These are phyloP conservation scores for Candida ascalaphidarum DNA, from an alignment of 805 yeast genomes.

Conservation along the genomic window DNA sequence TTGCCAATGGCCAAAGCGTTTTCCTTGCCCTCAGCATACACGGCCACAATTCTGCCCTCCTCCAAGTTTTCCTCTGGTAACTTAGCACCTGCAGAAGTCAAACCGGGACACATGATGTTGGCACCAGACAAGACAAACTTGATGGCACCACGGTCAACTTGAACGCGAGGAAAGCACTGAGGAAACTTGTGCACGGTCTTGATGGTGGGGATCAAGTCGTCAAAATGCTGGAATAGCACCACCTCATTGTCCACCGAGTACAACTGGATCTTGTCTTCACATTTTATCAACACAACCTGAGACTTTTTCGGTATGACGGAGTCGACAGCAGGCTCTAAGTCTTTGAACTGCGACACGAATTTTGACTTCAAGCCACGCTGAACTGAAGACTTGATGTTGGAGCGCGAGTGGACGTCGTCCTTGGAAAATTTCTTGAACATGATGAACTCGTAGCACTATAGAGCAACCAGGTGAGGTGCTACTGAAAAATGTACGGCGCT, in stretches of 20 bases:
- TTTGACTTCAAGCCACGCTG: slow-evolving; percentile 79
- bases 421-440: slow-evolving; percentile 63
- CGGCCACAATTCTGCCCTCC: slow-evolving; percentile 64
- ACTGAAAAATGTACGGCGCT: too few relatives aligned
- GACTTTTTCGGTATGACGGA: slow-evolving; percentile 83
- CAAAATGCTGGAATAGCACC: slow-evolving; percentile 72
- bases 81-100: slow-evolving; percentile 77
- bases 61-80: slow-evolving; percentile 68
- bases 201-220: slow-evolving; percentile 69
- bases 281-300: slow-evolving; percentile 70
- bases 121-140: slow-evolving; percentile 94
- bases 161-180: slow-evolving; percentile 72
- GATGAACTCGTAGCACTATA: too few relatives aligned
- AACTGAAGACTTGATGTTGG: slow-evolving; percentile 90
- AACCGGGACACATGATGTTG: slow-evolving; percentile 94
- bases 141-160: slow-evolving; percentile 94
- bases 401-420: slow-evolving; percentile 83
- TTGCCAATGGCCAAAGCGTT: slow-evolving; percentile 87
- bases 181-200: slow-evolving; percentile 77
- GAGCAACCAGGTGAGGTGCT: too few relatives aligned
- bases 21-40: slow-evolving; percentile 91
- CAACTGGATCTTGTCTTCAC: slow-evolving; percentile 82
- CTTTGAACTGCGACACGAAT: slow-evolving; percentile 64
- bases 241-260: slow-evolving; percentile 68
- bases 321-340: slow-evolving; percentile 70